A percentile compares a stretch with the other conserved stretches of the same genome.
These are phyloP conservation scores for Mycena floridula DNA, from an alignment of 768 basidiomycete species.

Conservation along the genomic window DNA sequence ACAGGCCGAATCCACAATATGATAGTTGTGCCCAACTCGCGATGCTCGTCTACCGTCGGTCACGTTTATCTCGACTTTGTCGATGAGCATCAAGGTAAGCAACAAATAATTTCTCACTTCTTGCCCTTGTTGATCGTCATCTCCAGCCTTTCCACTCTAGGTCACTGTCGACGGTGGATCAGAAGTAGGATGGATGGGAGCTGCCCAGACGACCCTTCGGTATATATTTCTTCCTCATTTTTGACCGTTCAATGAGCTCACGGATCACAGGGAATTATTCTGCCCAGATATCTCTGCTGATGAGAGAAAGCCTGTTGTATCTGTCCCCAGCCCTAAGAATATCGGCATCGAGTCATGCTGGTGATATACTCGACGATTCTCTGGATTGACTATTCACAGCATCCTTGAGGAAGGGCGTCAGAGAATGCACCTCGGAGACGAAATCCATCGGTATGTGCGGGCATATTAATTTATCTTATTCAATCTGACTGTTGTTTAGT, in stretches of 20 bases:
- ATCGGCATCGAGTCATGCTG: slow-evolving; percentile 8
- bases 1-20: slow-evolving; percentile 12
- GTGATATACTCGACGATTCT: neutral
- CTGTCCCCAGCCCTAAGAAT: too few relatives aligned
- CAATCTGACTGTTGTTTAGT: slow-evolving; percentile 1
- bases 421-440: neutral
- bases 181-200: slow-evolving; percentile 10
- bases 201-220: slow-evolving; percentile 2
- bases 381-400: neutral
- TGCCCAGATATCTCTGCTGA: slow-evolving; percentile 6
- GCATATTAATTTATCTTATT: neutral
- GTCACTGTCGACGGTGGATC: slow-evolving; percentile 12
- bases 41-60: slow-evolving; percentile 15
- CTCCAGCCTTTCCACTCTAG: slow-evolving; percentile 9
- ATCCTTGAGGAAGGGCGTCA: neutral
- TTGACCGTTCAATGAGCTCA: neutral
- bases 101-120: neutral
- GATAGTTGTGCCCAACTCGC: slow-evolving; percentile 19
- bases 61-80: slow-evolving; percentile 28
- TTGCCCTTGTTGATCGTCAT: neutral
- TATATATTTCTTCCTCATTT: neutral
- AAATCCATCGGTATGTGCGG: neutral
- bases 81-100: slow-evolving; percentile 18
- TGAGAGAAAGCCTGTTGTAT: neutral
- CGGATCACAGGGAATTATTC: slow-evolving; percentile 5